Evolutionary conservation across 345 rosid species (phyloP).

Genomic region (Euclidium syriacum): DNA sequence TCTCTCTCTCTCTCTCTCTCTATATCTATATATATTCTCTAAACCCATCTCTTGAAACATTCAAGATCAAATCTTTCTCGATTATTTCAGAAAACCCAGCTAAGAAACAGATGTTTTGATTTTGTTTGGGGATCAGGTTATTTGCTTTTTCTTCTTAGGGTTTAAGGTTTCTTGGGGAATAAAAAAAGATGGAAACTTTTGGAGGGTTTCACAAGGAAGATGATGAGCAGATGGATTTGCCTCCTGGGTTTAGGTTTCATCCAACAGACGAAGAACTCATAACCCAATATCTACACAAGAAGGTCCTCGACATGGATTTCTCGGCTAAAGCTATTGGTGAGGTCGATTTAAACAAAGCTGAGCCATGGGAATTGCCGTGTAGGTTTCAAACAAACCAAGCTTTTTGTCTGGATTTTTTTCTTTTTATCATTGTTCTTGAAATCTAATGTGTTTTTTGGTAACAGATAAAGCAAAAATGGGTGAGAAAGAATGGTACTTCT

Average conservation of each 20-base stretch:
- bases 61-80: constrained; percentile 27
- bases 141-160: constrained; percentile 26
- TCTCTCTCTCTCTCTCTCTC: constrained; percentile 13
- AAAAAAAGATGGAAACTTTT: constrained; percentile 39
- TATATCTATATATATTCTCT: constrained; percentile 16
- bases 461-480: constrained; percentile 96
- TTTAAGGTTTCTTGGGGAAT: constrained; percentile 19
- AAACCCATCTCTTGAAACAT: constrained; percentile 19
- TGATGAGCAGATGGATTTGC: constrained; percentile 64
- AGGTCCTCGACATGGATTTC: constrained; percentile 57
- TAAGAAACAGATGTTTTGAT: constrained; percentile 4
- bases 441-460: background rate
- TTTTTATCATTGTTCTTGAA: background rate
- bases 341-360: constrained; percentile 91
- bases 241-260: constrained; percentile 90
- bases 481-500: constrained; percentile 93
- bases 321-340: constrained; percentile 76
- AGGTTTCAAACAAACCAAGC: constrained; percentile 22
- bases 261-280: constrained; percentile 98
- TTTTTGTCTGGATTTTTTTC: background rate
- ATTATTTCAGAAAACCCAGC: background rate
- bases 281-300: constrained; percentile 62
- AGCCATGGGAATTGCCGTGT: constrained; percentile 98
- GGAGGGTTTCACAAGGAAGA: constrained; percentile 47
- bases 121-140: constrained; percentile 16